Evolutionary conservation across 768 basidiomycete genomes (phyloP).

Genomic region (Naganishia friedmannii): DNA sequence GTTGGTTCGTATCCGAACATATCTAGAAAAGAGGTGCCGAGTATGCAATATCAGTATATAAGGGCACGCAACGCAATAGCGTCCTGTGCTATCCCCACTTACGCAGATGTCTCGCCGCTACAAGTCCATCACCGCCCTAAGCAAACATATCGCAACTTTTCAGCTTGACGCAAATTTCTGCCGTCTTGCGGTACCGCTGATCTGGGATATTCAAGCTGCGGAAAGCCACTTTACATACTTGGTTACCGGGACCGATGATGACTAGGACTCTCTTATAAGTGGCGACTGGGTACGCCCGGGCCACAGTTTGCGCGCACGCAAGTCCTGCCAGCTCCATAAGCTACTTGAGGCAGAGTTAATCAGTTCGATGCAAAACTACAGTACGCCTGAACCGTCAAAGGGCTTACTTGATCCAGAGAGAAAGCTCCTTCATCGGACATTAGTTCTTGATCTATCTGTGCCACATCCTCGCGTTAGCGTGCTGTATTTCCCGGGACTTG

Average conservation of each 20-base stretch:
- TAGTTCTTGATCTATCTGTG: conserved; percentile 86
- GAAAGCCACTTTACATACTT: conserved; percentile 55
- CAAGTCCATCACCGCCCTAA: conserved; percentile 85
- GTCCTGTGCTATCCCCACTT: conserved; percentile 35
- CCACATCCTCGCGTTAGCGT: background rate
- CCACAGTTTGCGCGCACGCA: conserved; percentile 83
- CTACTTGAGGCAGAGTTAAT: conserved; percentile 53
- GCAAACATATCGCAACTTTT: background rate
- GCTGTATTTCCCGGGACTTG: background rate
- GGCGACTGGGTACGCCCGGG: conserved; percentile 69
- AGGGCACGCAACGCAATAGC: background rate
- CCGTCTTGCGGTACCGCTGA: background rate
- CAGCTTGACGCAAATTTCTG: background rate
- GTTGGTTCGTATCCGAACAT: conserved; percentile 89
- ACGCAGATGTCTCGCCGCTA: conserved; percentile 93
- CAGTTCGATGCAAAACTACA: background rate
- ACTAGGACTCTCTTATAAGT: conserved; percentile 77
- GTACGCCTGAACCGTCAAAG: too few relatives aligned
- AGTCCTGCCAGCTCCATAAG: conserved; percentile 95
- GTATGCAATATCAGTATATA: background rate
- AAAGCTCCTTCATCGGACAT: conserved; percentile 86
- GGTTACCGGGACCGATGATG: conserved; percentile 95
- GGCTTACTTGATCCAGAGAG: conserved; percentile 79
- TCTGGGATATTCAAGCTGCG: too few relatives aligned
- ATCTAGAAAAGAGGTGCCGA: conserved; percentile 54